Conservation (phyloP, 2,329 filamentous ascomycete species). For the Trichothecium roseum region DNA sequence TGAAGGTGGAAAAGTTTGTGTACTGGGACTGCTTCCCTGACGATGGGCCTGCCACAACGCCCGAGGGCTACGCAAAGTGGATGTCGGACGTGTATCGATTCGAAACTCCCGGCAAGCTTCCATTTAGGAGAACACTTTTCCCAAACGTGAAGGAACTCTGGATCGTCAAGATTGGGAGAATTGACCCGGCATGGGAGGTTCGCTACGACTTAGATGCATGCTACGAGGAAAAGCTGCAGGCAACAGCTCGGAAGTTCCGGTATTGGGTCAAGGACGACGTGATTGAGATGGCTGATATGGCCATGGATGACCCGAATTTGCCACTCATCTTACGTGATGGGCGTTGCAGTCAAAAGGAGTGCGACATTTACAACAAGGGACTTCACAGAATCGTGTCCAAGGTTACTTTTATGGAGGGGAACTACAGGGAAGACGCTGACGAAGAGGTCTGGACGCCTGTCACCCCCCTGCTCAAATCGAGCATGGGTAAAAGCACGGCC, state of each 20-base stretch:
- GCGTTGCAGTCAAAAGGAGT: conserved; percentile 22
- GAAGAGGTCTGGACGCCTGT: conserved; percentile 20
- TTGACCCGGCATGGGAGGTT: conserved; percentile 24
- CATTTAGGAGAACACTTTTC: conserved; percentile 27
- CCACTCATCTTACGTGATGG: conserved; percentile 21
- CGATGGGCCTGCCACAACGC: conserved; percentile 22
- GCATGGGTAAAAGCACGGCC: not conserved
- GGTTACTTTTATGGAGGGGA: conserved; percentile 23
- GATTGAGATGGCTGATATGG: conserved; percentile 24
- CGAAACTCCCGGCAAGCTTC: conserved; percentile 18
- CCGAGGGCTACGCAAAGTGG: conserved; percentile 22
- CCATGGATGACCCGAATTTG: conserved; percentile 21
- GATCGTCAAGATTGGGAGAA: conserved; percentile 28
- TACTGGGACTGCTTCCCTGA: conserved; percentile 30
- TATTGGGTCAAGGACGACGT: conserved; percentile 27
- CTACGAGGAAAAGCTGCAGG: conserved; percentile 16
- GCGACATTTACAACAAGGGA: conserved; percentile 22
- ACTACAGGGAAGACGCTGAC: conserved; percentile 15
- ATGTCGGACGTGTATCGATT: conserved; percentile 20
- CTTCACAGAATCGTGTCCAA: conserved; percentile 27
- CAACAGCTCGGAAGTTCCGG: conserved; percentile 24
- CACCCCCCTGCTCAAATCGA: conserved; percentile 8
- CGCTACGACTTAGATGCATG: conserved; percentile 18
- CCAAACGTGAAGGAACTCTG: conserved; percentile 26
- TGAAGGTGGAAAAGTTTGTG: conserved; percentile 21